phyloP scores from a whole-genome alignment of 352 stramenopile species.

The Phytophthora hibernalis region DNA sequence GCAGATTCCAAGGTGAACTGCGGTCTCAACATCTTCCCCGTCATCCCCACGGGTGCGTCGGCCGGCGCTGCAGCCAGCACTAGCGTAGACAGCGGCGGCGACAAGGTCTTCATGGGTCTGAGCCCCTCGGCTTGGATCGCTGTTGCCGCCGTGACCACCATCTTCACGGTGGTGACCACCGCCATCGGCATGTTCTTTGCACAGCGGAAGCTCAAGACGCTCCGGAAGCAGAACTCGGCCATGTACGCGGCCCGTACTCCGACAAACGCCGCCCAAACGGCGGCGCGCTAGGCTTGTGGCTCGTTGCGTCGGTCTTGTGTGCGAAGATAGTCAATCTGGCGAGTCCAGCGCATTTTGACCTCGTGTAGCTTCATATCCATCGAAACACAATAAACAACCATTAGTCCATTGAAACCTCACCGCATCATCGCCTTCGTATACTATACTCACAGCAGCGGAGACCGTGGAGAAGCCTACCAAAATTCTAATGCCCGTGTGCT shows the following conservation, averaged over 20 bases:
- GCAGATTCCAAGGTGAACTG: constrained; percentile 81
- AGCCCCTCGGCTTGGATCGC: constrained; percentile 64
- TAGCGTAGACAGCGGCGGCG: constrained; percentile 70
- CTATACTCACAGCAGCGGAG: too few relatives aligned
- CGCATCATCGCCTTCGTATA: background rate
- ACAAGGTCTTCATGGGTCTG: constrained; percentile 66
- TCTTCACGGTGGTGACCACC: constrained; percentile 62
- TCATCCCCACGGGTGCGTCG: constrained; percentile 67
- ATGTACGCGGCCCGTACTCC: constrained; percentile 45
- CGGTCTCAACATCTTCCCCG: constrained; percentile 80
- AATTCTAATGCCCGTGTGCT: background rate
- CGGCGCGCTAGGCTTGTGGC: constrained; percentile 13
- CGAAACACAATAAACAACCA: constrained; percentile 26
- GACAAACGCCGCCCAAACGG: constrained; percentile 18
- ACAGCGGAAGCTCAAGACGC: constrained; percentile 44
- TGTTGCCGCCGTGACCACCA: constrained; percentile 54
- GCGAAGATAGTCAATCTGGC: background rate
- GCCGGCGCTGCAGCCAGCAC: constrained; percentile 44
- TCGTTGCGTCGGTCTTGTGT: background rate
- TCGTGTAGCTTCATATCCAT: constrained; percentile 22
- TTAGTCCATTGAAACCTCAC: too few relatives aligned
- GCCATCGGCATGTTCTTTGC: constrained; percentile 57
- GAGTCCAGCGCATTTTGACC: constrained; percentile 18
- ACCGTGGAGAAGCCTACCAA: background rate
- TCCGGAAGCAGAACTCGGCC: constrained; percentile 60